Base-by-base conservation (phyloP, 352 stramenopile genomes). In the Halophytophthora polymorphica region DNA sequence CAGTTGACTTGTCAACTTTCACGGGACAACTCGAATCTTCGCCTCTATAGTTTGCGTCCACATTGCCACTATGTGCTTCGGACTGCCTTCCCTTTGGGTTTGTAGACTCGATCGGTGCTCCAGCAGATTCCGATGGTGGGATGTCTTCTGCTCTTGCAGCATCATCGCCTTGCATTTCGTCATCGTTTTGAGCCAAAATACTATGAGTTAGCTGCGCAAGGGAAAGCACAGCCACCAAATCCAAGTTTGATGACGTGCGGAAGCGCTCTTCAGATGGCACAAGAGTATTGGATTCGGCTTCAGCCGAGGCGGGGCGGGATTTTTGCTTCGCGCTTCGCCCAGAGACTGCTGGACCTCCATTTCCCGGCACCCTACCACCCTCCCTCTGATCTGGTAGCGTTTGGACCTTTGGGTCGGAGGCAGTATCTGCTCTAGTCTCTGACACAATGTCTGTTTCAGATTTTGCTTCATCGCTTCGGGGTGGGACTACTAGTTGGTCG, bases 141-240 rank as follows among this genome's bases (percentile, higher is more conserved):
- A 13, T 22, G 33, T 50, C 39, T 17, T 36, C 8, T 21, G 23
- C 18, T 25, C 22, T 3, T 39, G 58, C 37, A 33, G 45, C 12
- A 11, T 51, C 39, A n/a, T 34, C 25, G 7, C 22, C n/a, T 18
- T 62, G 47, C 15, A 39, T 23, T 18, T 49, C n/a, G 1, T 61
- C 54, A 28, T 63, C 59, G 18, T 35, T 50, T 45, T 68, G 59
- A 19, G 19, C 61, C 41, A 84, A 49, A 40, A 84, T 77, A 2
- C 19, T 28, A 25, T 61, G 42, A 11, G 75, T 54, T 23, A 82
- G 64, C 4, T 47, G 45, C 2, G 49, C 31, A 23, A 73, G 38
- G 22, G 52, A 52, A 12, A 64, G 28, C 34, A 53, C 25, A 13
- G 68, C 47, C 2, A 48, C 39, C 31, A 81, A 18, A 8, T 71